phyloP scores from a whole-genome alignment of 2,329 filamentous ascomycete genomes.

The Cytospora mali region DNA sequence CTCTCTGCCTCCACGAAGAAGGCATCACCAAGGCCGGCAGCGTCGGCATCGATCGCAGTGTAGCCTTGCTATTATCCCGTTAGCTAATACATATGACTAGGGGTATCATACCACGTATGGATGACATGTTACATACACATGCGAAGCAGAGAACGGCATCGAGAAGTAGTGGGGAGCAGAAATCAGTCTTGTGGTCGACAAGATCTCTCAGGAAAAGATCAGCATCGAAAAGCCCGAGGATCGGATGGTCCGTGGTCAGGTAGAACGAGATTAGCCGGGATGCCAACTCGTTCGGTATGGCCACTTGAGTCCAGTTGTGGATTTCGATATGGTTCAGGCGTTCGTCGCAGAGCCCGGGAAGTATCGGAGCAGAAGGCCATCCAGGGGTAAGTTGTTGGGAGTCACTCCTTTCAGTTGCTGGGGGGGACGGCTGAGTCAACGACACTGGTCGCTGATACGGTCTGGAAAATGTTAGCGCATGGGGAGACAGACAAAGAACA shows the following conservation, averaged over 20 bases:
- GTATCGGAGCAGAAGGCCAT: background rate
- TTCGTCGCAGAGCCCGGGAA: constrained; percentile 17
- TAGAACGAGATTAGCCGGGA: constrained; percentile 28
- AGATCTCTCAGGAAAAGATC: constrained; percentile 31
- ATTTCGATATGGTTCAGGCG: constrained; percentile 24
- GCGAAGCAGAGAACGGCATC: constrained; percentile 28
- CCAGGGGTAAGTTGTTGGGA: background rate
- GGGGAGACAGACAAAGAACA: background rate
- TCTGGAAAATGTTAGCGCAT: background rate
- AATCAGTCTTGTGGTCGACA: constrained; percentile 22
- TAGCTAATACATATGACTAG: background rate
- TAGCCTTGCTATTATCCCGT: constrained; percentile 24
- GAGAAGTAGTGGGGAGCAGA: constrained; percentile 30
- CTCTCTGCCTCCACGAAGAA: constrained; percentile 24
- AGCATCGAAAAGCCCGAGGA: constrained; percentile 29
- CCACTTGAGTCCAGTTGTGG: constrained; percentile 24
- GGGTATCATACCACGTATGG: background rate
- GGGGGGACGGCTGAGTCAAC: background rate
- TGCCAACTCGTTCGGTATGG: constrained; percentile 22
- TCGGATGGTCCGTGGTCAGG: constrained; percentile 27
- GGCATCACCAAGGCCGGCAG: constrained; percentile 11
- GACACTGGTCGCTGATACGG: background rate
- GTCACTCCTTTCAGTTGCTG: background rate
- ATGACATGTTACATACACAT: constrained; percentile 19
- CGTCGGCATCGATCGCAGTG: constrained; percentile 15